Conservation (phyloP, 2,329 filamentous ascomycete species). For the Juglanconis sp. region DNA sequence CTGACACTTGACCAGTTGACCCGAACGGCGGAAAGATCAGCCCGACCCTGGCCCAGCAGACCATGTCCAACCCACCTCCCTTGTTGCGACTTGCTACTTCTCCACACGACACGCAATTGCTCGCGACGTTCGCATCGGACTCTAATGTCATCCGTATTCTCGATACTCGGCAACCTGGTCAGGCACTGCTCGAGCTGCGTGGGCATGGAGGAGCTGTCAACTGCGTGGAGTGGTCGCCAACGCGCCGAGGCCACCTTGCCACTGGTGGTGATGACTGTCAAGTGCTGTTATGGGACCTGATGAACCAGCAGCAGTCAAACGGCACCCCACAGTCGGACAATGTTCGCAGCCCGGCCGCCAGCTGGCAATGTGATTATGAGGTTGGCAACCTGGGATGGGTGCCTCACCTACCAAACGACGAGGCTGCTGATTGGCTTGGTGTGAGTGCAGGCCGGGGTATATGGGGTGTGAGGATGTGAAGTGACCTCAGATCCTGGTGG, state of each 20-base stretch:
- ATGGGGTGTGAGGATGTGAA: conserved; percentile 62
- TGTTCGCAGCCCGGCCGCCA: conserved; percentile 65
- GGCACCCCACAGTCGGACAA: conserved; percentile 52
- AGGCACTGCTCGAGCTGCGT: conserved; percentile 87
- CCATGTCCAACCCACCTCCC: conserved; percentile 72
- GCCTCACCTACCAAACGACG: conserved; percentile 64
- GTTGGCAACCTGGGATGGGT: conserved; percentile 84
- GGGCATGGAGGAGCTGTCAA: conserved; percentile 85
- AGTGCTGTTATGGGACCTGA: conserved; percentile 89
- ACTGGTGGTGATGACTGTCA: conserved; percentile 90
- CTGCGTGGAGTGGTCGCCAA: conserved; percentile 93
- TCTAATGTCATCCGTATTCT: conserved; percentile 90
- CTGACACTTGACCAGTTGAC: conserved; percentile 33
- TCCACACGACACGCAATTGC: conserved; percentile 89
- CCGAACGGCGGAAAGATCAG: conserved; percentile 62
- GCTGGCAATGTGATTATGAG: conserved; percentile 85
- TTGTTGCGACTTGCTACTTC: conserved; percentile 82
- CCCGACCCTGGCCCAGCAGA: conserved; percentile 73
- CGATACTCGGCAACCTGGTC: conserved; percentile 92
- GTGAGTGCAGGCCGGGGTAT: conserved; percentile 77
- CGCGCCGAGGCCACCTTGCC: conserved; percentile 80
- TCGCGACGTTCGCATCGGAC: conserved; percentile 96
- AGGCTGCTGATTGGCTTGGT: conserved; percentile 79
- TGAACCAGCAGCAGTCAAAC: conserved; percentile 56
- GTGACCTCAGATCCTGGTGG: neutral